Evolutionary conservation across 2,329 filamentous ascomycete species (phyloP), one percentile per base, ranked within the genome.

Genomic region (Fusarium hostae): DNA sequence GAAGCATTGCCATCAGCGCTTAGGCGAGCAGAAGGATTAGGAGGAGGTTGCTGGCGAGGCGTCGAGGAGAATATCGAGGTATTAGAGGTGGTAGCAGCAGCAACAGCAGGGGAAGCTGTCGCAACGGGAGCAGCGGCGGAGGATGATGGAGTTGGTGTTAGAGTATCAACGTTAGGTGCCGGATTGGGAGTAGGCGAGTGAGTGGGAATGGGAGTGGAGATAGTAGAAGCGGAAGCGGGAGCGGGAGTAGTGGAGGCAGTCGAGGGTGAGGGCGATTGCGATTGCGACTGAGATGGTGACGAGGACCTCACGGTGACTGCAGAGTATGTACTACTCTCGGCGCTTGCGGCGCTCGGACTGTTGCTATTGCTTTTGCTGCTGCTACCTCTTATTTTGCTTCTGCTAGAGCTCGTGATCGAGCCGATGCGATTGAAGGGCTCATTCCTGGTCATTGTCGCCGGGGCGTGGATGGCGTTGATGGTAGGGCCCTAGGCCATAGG

Each of bases 301-400:
- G 80, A 81, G 40, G 85, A 85, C 81, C 86, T 89, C 73, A 90
- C 83, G 41, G 92, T 94, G 77, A 89, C 87, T 78, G 86, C 87
- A 68, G 91, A 92, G 76, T 87, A 87, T 81, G 87, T 89, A 83
- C 90, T 89, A 83, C 90, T 92, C 76, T 89, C 87, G 77, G 87
- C 88, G 83, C 87, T 90, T 77, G 87, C 59, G 24, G 16, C n/a
- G 26, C 40, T 60, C 24, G 32, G 48, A 32, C 37, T 43, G 22
- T n/a, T 47, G 11, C 24, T n/a, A 32, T 59, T 41, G 20, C 48
- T 54, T 34, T 35, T 67, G 34, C 30, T 24, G 45, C 24, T 59
- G 20, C 28, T 55, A 26, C 48, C 32, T 30, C 20, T 18, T 22
- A 13, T 55, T 24, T 30, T 51, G 57, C 54, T 48, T 57, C 26